phyloP scores from a whole-genome alignment of 2,329 filamentous ascomycete genomes.

The Parastagonospora avenae region DNA sequence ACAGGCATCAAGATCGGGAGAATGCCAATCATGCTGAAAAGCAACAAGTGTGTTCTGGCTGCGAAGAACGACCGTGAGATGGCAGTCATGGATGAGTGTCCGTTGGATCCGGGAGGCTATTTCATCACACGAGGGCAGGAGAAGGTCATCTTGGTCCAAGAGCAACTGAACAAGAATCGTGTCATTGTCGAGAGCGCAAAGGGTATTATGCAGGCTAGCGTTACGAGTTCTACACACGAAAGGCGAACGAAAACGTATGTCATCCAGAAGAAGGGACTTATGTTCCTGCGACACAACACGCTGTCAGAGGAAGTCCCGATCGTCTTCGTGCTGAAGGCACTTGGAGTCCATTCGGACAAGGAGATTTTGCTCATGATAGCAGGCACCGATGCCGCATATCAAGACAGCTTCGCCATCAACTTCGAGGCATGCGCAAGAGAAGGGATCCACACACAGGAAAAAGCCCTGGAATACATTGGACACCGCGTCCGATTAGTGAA shows the following conservation, averaged over 20 bases:
- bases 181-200: slow-evolving; percentile 98
- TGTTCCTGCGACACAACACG: slow-evolving; percentile 90
- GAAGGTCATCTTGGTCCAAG: slow-evolving; percentile 97
- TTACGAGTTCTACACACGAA: slow-evolving; percentile 91
- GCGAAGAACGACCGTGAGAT: slow-evolving; percentile 86
- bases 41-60: slow-evolving; percentile 86
- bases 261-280: slow-evolving; percentile 87
- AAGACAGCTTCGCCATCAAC: slow-evolving; percentile 94
- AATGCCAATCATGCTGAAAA: slow-evolving; percentile 96
- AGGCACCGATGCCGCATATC: slow-evolving; percentile 84
- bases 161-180: slow-evolving; percentile 98
- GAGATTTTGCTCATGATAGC: slow-evolving; percentile 93
- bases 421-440: slow-evolving; percentile 89
- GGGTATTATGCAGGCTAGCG: slow-evolving; percentile 90
- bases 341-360: slow-evolving; percentile 91
- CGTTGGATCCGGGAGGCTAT: slow-evolving; percentile 93
- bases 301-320: slow-evolving; percentile 93
- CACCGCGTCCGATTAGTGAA: slow-evolving; percentile 77
- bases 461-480: slow-evolving; percentile 92
- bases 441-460: slow-evolving; percentile 88
- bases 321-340: slow-evolving; percentile 87
- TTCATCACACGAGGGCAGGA: slow-evolving; percentile 98
- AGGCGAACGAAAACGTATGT: slow-evolving; percentile 98
- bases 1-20: slow-evolving; percentile 80
- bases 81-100: slow-evolving; percentile 92